Evolutionary conservation across 176 grass and related monocot genomes (phyloP).

Genomic region (Miscanthus lutarioriparius): DNA sequence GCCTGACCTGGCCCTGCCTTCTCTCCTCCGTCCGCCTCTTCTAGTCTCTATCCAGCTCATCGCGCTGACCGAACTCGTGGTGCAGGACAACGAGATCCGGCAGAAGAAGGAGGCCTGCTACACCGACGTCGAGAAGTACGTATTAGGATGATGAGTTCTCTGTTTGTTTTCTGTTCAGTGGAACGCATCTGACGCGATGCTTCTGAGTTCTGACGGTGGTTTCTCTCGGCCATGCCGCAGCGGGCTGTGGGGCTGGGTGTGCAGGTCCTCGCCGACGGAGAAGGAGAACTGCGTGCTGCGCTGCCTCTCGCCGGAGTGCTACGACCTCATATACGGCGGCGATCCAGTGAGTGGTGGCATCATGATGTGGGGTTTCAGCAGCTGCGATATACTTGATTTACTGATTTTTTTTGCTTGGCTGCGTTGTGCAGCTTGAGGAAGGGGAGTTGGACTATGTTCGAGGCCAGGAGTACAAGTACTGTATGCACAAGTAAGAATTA

Average conservation of each 20-base stretch:
- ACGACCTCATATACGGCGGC: conserved; percentile 76
- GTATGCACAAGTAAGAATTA: conserved; percentile 84
- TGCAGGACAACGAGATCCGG: conserved; percentile 75
- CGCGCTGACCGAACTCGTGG: not conserved
- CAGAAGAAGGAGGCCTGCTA: conserved; percentile 88
- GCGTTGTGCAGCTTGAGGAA: conserved; percentile 75
- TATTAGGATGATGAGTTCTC: not conserved
- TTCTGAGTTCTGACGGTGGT: conserved; percentile 7
- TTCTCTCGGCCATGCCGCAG: conserved; percentile 34
- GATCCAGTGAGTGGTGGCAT: conserved; percentile 62
- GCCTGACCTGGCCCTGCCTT: not conserved
- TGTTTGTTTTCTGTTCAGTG: not conserved
- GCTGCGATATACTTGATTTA: not conserved
- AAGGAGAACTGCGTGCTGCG: conserved; percentile 95
- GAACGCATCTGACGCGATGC: conserved; percentile 7
- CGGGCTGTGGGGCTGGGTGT: conserved; percentile 86
- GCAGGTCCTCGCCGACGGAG: conserved; percentile 72
- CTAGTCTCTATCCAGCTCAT: not conserved
- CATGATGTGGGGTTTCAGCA: not conserved
- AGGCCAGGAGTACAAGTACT: conserved; percentile 93
- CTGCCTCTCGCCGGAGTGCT: conserved; percentile 86
- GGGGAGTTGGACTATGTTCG: conserved; percentile 87
- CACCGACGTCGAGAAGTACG: conserved; percentile 86
- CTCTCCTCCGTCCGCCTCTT: not conserved
- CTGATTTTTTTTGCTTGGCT: not conserved